Evolutionary conservation across 352 stramenopile species (phyloP), one percentile per base, ranked within the genome.

Genomic region (Phytophthora sojae): DNA sequence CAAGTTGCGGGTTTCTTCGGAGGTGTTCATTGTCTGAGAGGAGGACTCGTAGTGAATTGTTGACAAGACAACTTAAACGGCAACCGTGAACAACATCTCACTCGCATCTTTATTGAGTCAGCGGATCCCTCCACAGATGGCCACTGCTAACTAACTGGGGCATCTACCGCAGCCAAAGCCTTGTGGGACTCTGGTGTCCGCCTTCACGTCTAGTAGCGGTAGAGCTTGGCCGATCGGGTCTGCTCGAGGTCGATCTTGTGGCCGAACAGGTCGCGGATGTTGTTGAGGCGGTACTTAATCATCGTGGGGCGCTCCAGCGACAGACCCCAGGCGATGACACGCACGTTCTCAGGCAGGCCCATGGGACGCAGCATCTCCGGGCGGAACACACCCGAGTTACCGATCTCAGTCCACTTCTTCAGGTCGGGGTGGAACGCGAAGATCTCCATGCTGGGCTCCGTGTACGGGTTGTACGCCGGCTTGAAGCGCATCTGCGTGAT

Each of bases 381-480:
- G 32, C 98, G 95, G 92, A 99, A 99, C 77, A 99, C 99, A 52
- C 98, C 98, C 12, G 94, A 98, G 87, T 99, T 99, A 52, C 97
- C 97, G 69, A 99, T 99, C 78, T 99, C 97, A n/a, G 97, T 99
- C 97, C 97, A 99, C 80, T 99, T 99, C 69, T 99, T 99, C 54
- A 99, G 85, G 81, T 99, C 98, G 44, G 98, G 97, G 85, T 99
- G 98, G 88, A 99, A 99, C 45, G 98, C 98, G 80, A 99, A 99
- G 77, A 99, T 99, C 81, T 99, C 98, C 98, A 99, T 99, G 39
- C 91, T 99, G 19, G 98, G 98, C 86, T 99, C 98, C 50, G 98
- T 99, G 91, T 99, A 99, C 35, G 98, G 98, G 82, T 99, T 99
- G 89, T 99, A 99, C 25, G 98, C 98, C 17, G 98, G 98, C 88